Percentiles rank a stretch among this genome's conserved stretches.
Conservation (phyloP, 2,329 filamentous ascomycete genomes). For the Xylaria sp. region DNA sequence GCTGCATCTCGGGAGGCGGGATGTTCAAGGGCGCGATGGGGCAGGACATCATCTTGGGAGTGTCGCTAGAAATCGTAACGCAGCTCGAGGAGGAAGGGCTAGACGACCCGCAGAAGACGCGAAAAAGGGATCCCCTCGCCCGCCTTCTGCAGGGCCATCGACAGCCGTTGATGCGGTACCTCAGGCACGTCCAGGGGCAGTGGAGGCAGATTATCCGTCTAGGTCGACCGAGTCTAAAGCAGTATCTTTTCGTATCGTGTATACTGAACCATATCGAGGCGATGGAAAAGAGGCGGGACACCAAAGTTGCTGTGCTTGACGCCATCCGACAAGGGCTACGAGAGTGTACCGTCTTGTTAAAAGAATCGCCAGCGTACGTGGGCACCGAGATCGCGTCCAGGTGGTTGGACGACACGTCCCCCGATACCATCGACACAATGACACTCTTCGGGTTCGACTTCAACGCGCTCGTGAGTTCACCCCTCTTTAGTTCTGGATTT, state of each 20-base stretch:
- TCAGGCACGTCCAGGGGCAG: slow-evolving; percentile 38
- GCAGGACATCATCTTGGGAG: slow-evolving; percentile 34
- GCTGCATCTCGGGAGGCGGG: slow-evolving; percentile 40
- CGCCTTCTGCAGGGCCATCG: slow-evolving; percentile 32
- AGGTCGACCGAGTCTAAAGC: slow-evolving; percentile 42
- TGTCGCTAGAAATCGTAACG: slow-evolving; percentile 39
- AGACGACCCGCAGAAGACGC: background rate
- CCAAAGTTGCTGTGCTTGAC: slow-evolving; percentile 20
- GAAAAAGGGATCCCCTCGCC: slow-evolving; percentile 33
- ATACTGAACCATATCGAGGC: slow-evolving; percentile 39
- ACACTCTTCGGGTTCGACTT: slow-evolving; percentile 41
- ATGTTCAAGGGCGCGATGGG: slow-evolving; percentile 43
- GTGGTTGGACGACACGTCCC: slow-evolving; percentile 28
- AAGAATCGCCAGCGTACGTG: slow-evolving; percentile 30
- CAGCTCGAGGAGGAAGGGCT: slow-evolving; percentile 39
- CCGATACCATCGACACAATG: slow-evolving; percentile 29
- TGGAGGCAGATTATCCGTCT: slow-evolving; percentile 40
- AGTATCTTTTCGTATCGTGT: slow-evolving; percentile 42
- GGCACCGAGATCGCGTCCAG: slow-evolving; percentile 7
- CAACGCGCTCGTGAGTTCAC: slow-evolving; percentile 32
- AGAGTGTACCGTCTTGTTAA: slow-evolving; percentile 28
- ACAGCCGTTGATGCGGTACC: slow-evolving; percentile 34
- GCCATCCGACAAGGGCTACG: slow-evolving; percentile 26
- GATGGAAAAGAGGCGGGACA: slow-evolving; percentile 26
- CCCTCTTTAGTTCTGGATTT: background rate